phyloP scores from a whole-genome alignment of 768 basidiomycete species.

The Paxillus ammoniavirescens region DNA sequence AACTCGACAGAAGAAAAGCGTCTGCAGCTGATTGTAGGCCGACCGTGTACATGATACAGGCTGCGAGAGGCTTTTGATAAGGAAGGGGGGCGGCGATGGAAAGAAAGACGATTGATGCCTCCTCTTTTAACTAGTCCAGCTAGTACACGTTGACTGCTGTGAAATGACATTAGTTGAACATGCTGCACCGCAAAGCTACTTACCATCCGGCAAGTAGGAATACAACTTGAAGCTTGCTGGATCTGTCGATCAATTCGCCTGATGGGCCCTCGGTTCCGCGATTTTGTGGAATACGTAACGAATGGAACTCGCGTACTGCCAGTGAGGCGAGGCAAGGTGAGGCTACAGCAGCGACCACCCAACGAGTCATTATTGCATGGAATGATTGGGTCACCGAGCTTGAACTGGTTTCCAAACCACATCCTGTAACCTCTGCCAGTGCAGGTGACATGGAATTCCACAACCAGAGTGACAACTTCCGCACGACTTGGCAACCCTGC shows the following conservation, averaged over 20 bases:
- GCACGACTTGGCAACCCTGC: constrained; percentile 30
- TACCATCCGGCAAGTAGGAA: constrained; percentile 11
- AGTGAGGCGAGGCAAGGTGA: not conserved
- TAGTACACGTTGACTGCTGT: constrained; percentile 25
- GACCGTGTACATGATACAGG: constrained; percentile 39
- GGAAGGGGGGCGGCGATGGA: constrained; percentile 21
- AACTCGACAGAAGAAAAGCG: constrained; percentile 34
- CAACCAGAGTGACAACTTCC: constrained; percentile 11
- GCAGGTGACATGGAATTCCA: constrained; percentile 4
- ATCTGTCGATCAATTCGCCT: constrained; percentile 17
- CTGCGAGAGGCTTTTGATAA: constrained; percentile 27
- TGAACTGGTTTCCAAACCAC: constrained; percentile 6
- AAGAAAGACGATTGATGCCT: constrained; percentile 18
- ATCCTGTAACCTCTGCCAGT: constrained; percentile 9
- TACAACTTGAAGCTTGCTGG: constrained; percentile 18
- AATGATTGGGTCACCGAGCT: not conserved
- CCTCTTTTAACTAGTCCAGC: constrained; percentile 23
- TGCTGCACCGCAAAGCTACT: constrained; percentile 22
- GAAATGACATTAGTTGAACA: constrained; percentile 25
- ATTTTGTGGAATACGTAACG: constrained; percentile 10
- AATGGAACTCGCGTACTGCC: constrained; percentile 20
- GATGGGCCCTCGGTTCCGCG: constrained; percentile 27
- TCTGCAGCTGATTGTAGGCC: constrained; percentile 39
- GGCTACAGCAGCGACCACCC: constrained; percentile 6
- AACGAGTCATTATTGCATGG: not conserved